A percentile compares a stretch with the other conserved stretches of the same genome.
Evolutionary conservation across 1,284 basidiomycete genomes (phyloP).

Genomic region (Boletus albobrunnescens): DNA sequence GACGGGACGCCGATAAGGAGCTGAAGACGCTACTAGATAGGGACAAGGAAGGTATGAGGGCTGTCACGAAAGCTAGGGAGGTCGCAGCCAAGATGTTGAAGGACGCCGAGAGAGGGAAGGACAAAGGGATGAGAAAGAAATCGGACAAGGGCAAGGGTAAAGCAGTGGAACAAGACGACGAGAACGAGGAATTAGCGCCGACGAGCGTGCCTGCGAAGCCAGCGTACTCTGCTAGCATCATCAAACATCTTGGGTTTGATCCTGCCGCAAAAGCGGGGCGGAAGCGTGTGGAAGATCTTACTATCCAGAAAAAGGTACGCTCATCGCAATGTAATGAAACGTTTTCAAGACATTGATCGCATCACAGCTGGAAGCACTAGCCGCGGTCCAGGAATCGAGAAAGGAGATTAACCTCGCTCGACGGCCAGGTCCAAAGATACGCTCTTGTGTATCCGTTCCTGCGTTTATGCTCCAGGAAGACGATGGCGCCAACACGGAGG

Average conservation of each 20-base stretch:
- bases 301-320: slow-evolving; percentile 55
- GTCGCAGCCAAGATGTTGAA: slow-evolving; percentile 32
- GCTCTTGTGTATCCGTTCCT: slow-evolving; percentile 44
- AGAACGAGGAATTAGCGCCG: slow-evolving; percentile 19
- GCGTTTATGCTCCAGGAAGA: slow-evolving; percentile 24
- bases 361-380: slow-evolving; percentile 48
- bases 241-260: slow-evolving; percentile 72
- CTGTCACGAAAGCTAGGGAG: slow-evolving; percentile 54
- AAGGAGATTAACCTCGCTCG: slow-evolving; percentile 52
- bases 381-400: slow-evolving; percentile 43
- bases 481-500: neutral
- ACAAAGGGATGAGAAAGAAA: slow-evolving; percentile 26
- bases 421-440: slow-evolving; percentile 50
- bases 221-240: slow-evolving; percentile 58
- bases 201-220: slow-evolving; percentile 32
- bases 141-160: slow-evolving; percentile 17
- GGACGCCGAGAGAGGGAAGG: slow-evolving; percentile 13
- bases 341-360: neutral
- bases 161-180: slow-evolving; percentile 7
- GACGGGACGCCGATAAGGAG: slow-evolving; percentile 55
- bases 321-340: neutral
- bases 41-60: slow-evolving; percentile 60
- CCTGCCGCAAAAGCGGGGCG: slow-evolving; percentile 54
- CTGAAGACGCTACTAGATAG: slow-evolving; percentile 57
- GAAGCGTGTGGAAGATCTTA: slow-evolving; percentile 37